A percentile compares a stretch with the other conserved stretches of the same genome.
Conservation (phyloP, 176 grass and related monocot genomes). For the Musa schizocarpa region DNA sequence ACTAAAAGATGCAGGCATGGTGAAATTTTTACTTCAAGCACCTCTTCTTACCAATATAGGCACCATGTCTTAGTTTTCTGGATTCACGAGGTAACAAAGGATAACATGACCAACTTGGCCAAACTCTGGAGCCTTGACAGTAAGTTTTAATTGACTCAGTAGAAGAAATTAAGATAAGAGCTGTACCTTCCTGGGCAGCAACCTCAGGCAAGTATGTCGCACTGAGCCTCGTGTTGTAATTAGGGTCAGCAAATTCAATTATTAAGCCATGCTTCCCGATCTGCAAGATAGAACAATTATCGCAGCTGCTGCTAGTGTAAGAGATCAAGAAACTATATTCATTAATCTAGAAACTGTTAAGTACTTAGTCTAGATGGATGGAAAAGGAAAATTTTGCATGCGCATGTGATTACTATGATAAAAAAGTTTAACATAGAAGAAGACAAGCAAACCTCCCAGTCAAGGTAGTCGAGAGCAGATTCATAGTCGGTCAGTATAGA, state of each 20-base stretch:
- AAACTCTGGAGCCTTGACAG: background rate
- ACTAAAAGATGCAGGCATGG: background rate
- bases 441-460: slow-evolving; percentile 70
- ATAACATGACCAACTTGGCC: background rate
- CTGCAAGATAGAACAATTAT: slow-evolving; percentile 18
- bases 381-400: background rate
- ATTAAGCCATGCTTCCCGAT: slow-evolving; percentile 96
- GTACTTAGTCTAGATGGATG: background rate
- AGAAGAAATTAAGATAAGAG: background rate
- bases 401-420: background rate
- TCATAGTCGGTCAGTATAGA: slow-evolving; percentile 86
- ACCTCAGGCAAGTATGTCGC: slow-evolving; percentile 98
- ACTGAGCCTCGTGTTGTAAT: slow-evolving; percentile 54
- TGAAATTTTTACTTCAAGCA: background rate
- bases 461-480: slow-evolving; percentile 63
- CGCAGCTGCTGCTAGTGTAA: background rate
- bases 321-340: background rate
- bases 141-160: background rate
- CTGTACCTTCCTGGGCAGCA: slow-evolving; percentile 76
- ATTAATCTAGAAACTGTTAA: background rate
- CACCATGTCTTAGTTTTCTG: background rate
- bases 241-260: slow-evolving; percentile 90
- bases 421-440: background rate
- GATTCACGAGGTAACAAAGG: background rate
- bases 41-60: background rate